phyloP scores from a whole-genome alignment of 495 filamentous ascomycete species.

The Endocarpon pusillum region DNA sequence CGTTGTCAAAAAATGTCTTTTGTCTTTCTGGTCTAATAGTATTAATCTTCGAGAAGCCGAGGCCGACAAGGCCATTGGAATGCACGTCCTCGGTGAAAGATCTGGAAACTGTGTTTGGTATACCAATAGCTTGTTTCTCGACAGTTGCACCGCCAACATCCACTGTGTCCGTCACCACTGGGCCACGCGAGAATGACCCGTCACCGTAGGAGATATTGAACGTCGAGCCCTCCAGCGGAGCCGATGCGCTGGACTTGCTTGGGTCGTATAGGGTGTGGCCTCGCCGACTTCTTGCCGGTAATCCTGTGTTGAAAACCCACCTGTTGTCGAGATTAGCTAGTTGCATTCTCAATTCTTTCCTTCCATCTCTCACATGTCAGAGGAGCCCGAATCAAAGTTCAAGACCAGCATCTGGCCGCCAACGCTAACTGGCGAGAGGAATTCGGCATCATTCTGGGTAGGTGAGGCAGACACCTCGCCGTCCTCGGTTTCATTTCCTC shows the following conservation, averaged over 20 bases:
- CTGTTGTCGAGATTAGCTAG: slow-evolving; percentile 12
- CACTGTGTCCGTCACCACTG: slow-evolving; percentile 56
- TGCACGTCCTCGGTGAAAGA: slow-evolving; percentile 43
- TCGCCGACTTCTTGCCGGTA: slow-evolving; percentile 23
- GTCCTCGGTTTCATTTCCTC: slow-evolving; percentile 14
- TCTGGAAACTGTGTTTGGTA: slow-evolving; percentile 44
- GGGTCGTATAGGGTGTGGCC: slow-evolving; percentile 49
- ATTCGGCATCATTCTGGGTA: slow-evolving; percentile 46
- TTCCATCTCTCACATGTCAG: slow-evolving; percentile 65
- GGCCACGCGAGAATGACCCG: slow-evolving; percentile 44
- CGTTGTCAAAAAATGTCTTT: slow-evolving; percentile 72
- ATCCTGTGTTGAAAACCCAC: slow-evolving; percentile 62
- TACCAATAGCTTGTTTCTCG: slow-evolving; percentile 48
- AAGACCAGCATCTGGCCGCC: slow-evolving; percentile 58
- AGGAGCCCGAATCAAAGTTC: slow-evolving; percentile 71
- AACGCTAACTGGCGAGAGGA: slow-evolving; percentile 51
- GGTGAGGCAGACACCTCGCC: slow-evolving; percentile 46
- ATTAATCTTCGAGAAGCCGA: slow-evolving; percentile 62
- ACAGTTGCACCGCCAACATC: slow-evolving; percentile 56
- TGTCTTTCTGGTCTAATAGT: slow-evolving; percentile 47
- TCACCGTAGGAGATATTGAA: slow-evolving; percentile 69
- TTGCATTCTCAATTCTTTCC: background rate
- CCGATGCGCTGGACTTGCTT: slow-evolving; percentile 36
- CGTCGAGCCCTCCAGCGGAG: slow-evolving; percentile 23
- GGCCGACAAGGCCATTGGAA: slow-evolving; percentile 60